Conservation (phyloP, 768 basidiomycete genomes). For the Leucocoprinus leucothites region DNA sequence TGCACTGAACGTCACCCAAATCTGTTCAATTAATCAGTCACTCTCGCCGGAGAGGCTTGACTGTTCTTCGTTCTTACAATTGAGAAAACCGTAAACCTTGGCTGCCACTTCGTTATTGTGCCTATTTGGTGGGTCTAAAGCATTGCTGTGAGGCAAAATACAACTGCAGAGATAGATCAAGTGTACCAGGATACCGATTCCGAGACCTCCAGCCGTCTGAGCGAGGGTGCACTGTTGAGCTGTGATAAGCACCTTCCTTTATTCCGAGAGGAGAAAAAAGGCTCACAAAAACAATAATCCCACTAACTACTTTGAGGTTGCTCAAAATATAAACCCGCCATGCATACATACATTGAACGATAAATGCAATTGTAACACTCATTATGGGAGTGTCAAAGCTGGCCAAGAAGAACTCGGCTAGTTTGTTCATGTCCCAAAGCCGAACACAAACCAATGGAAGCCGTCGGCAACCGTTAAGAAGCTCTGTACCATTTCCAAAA, state of each 20-base stretch:
- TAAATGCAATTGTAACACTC: background rate
- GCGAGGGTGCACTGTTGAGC: background rate
- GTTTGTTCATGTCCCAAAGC: constrained; percentile 2
- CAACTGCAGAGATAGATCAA: background rate
- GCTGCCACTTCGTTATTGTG: background rate
- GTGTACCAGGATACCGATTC: constrained; percentile 6
- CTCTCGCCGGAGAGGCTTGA: background rate
- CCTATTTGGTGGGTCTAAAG: constrained; percentile 3
- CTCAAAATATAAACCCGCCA: constrained; percentile 11
- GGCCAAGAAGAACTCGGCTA: constrained; percentile 5
- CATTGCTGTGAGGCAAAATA: background rate
- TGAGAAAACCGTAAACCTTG: background rate
- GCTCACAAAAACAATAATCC: background rate
- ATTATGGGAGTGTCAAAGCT: constrained; percentile 3
- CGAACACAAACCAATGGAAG: constrained; percentile 12
- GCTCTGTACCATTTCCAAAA: constrained; percentile 7
- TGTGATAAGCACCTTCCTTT: too few relatives aligned
- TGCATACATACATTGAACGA: background rate
- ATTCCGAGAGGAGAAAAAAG: background rate
- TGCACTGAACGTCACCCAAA: background rate
- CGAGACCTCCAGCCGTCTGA: background rate
- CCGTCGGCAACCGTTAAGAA: constrained; percentile 6
- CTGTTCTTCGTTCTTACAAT: background rate
- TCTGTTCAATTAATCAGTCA: background rate
- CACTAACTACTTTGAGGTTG: background rate